Percentiles rank a stretch among this genome's conserved stretches.
Evolutionary conservation across 208 protist genomes (phyloP).

Genomic region (Leptomonas pyrrhocoris): DNA sequence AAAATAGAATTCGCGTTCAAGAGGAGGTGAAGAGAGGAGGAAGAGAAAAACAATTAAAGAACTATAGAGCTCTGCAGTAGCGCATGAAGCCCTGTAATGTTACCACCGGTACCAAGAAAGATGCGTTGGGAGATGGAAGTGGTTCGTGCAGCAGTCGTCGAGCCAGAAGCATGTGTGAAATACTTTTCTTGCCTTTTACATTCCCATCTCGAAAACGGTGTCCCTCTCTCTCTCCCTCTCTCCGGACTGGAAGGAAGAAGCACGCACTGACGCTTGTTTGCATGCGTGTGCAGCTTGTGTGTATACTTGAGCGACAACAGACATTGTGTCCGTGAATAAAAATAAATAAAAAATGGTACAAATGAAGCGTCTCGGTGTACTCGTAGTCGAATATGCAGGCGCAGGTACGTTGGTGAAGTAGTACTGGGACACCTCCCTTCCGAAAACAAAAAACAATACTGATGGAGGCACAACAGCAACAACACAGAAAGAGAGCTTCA

Average conservation of each 20-base stretch:
- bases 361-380: slow-evolving; percentile 4
- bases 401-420: slow-evolving; percentile 2
- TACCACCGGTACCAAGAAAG: too few species aligned
- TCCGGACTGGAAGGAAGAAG: too few species aligned
- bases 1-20: too few species aligned
- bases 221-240: too few species aligned
- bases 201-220: too few species aligned
- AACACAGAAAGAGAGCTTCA: slow-evolving; percentile 2
- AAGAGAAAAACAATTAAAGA: too few species aligned
- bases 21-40: too few species aligned
- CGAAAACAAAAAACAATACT: not conserved
- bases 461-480: not conserved
- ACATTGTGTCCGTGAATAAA: slow-evolving; percentile 2
- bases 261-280: too few species aligned
- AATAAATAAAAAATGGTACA: slow-evolving; percentile 12
- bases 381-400: not conserved
- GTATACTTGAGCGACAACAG: slow-evolving; percentile 11
- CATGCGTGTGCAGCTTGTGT: too few species aligned
- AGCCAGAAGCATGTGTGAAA: not conserved
- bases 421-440: not conserved
- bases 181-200: not conserved
- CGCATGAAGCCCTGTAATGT: too few species aligned
- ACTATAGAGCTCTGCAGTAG: too few species aligned
- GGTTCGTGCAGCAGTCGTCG: not conserved
- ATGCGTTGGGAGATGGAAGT: not conserved